Conservation (phyloP, 225 moss, liverwort and hornwort genomes). For the Sphagnum tenellum region DNA sequence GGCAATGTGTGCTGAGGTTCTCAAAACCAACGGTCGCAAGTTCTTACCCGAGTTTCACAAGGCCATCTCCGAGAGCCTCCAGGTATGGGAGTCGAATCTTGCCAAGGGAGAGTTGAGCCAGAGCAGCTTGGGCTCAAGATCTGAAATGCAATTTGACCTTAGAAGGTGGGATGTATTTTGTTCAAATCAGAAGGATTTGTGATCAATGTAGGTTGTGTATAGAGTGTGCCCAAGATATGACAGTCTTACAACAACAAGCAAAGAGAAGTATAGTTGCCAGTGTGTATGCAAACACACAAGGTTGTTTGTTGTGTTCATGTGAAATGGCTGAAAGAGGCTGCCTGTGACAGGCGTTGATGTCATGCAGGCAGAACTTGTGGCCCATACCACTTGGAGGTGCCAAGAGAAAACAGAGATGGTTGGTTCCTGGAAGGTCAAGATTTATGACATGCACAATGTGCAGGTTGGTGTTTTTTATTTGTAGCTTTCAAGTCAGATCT, state of each 20-base stretch:
- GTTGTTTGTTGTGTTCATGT: background rate
- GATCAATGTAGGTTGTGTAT: background rate
- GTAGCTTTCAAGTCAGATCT: too few species aligned
- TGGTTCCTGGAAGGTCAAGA: conserved; percentile 92
- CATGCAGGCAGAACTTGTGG: conserved; percentile 86
- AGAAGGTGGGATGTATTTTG: background rate
- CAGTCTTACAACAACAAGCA: too few species aligned
- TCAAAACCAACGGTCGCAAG: too few species aligned
- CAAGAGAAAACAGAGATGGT: conserved; percentile 98
- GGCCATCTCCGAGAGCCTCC: too few species aligned
- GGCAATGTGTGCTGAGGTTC: too few species aligned
- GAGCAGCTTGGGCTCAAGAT: background rate
- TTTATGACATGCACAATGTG: conserved; percentile 96
- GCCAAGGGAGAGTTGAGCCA: background rate
- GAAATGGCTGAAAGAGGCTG: background rate
- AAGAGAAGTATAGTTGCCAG: background rate
- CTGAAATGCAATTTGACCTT: background rate
- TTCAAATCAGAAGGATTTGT: background rate
- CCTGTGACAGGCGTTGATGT: conserved; percentile 67
- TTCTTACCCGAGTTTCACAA: too few species aligned
- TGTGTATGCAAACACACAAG: background rate
- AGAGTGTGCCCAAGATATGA: too few species aligned
- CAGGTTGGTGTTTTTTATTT: too few species aligned
- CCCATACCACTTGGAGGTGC: conserved; percentile 92
- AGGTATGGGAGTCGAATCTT: too few species aligned